A percentile compares a stretch with the other conserved stretches of the same genome.
phyloP scores from a whole-genome alignment of 495 filamentous ascomycete genomes.

The Penicillium bialowiezense region DNA sequence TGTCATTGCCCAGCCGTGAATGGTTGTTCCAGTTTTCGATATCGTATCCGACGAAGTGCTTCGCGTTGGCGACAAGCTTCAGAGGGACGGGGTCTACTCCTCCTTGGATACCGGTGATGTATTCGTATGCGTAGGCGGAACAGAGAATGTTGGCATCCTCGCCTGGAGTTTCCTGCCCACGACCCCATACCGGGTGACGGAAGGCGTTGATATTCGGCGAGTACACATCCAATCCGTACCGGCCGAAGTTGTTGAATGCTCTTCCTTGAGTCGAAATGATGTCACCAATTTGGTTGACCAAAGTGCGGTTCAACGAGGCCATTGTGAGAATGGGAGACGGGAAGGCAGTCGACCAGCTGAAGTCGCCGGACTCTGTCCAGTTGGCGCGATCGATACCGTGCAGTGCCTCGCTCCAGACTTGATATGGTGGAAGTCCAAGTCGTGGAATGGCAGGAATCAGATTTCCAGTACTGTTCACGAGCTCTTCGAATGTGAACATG shows the following conservation, averaged over 20 bases:
- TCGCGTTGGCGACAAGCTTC: slow-evolving; percentile 62
- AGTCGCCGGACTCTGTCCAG: slow-evolving; percentile 48
- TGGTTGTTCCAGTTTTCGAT: slow-evolving; percentile 58
- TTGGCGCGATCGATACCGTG: slow-evolving; percentile 58
- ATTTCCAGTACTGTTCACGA: slow-evolving; percentile 57
- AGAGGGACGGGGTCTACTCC: slow-evolving; percentile 40
- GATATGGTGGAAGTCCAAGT: slow-evolving; percentile 54
- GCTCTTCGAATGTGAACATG: slow-evolving; percentile 50
- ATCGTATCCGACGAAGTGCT: slow-evolving; percentile 66
- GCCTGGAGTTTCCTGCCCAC: slow-evolving; percentile 62
- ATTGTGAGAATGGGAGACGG: slow-evolving; percentile 59
- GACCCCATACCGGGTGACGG: slow-evolving; percentile 58
- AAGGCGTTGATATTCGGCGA: slow-evolving; percentile 71
- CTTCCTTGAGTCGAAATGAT: slow-evolving; percentile 62
- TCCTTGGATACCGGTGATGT: slow-evolving; percentile 62
- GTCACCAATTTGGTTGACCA: slow-evolving; percentile 55
- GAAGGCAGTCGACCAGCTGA: slow-evolving; percentile 59
- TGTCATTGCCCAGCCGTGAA: slow-evolving; percentile 53
- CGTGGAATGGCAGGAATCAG: slow-evolving; percentile 53
- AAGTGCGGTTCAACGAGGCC: slow-evolving; percentile 57
- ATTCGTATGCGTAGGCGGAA: slow-evolving; percentile 51
- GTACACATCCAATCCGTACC: slow-evolving; percentile 59
- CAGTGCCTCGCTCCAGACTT: slow-evolving; percentile 49
- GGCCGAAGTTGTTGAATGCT: slow-evolving; percentile 62
- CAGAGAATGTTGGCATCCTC: slow-evolving; percentile 59